These are phyloP conservation scores for Solanum neorickii DNA, from an alignment of 257 asterid species.

Conservation along the genomic window DNA sequence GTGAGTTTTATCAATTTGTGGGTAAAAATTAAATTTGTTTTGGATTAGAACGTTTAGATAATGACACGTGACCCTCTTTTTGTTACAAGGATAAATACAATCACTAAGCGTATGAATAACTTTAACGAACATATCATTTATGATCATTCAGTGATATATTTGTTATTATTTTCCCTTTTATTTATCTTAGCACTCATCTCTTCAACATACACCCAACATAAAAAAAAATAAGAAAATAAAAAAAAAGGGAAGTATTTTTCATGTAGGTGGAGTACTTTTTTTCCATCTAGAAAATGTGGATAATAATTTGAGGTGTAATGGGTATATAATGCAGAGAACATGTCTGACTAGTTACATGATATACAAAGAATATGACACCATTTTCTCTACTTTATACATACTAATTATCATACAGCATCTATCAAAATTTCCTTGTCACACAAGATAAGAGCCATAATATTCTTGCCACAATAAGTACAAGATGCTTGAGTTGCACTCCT, in stretches of 20 bases:
- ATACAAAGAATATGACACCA: background rate
- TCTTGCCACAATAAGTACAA: background rate
- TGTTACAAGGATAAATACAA: too few species aligned
- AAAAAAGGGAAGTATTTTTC: background rate
- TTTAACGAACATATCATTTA: too few species aligned
- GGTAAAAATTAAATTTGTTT: too few species aligned
- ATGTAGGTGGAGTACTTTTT: background rate
- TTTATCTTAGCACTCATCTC: background rate
- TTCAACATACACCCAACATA: background rate
- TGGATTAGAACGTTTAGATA: too few species aligned
- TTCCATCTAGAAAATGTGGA: background rate
- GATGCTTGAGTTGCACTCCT: background rate
- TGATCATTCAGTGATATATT: too few species aligned
- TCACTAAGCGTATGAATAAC: too few species aligned
- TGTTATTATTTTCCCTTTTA: too few species aligned
- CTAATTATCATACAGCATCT: background rate
- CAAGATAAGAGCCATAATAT: background rate
- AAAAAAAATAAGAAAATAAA: too few species aligned
- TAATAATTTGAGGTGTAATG: background rate
- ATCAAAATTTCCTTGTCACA: background rate
- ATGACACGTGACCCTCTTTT: too few species aligned
- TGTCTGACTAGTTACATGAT: background rate
- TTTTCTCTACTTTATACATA: background rate
- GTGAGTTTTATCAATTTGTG: too few species aligned
- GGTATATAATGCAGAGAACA: background rate